Base-by-base conservation (phyloP, 192 early-diverging fungal species). In the Powellomyces hirtus region DNA sequence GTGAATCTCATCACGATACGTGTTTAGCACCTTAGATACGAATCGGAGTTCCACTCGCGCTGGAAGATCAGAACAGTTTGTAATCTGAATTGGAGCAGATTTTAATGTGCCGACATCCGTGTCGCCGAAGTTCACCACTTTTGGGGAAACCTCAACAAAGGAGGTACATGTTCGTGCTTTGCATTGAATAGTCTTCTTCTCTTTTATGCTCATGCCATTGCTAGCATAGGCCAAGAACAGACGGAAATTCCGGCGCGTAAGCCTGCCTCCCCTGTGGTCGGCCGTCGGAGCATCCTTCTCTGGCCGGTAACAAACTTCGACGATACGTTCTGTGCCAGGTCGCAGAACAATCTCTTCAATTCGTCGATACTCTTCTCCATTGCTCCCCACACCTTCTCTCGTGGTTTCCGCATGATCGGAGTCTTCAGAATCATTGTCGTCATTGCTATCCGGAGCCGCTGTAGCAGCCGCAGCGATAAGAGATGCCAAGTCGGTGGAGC, bases 91-190 rank as follows among this genome's bases (percentile, higher is more conserved):
- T 0, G 90, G 89, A 59, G 91, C 68, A 5, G 94, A 92, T 75
- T 97, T 96, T 13, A 93, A 78, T 4, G 90, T 94, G 18, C 94
- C 93, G 0, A 98, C 95, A 75, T 97, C 94, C 1, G 95, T 95
- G 57, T 92, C 90, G 55, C 97, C 97, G 87, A 98, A 98, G 66
- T 96, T 90, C 4, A 98, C 80, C 37, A 88, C 75, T 53, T 84
- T 83, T 7, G 97, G 97, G 35, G 81, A 77, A 1, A 95, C 90
- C 26, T 92, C 90, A 40, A 98, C 90, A 66, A 96, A 88, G 0
- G 97, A 93, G 2, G 94, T 98, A 71, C 97, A 97, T 33, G 89
- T 89, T 38, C 92, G 84, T 1, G 93, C 88, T 60, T 90, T 93
- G 77, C 95, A 97, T 56, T 94, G 92, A 31, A 98, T 81, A 22